Evolutionary conservation across 164 flowering plant genomes (phyloP).

Genomic region (Umbellularia californica): DNA sequence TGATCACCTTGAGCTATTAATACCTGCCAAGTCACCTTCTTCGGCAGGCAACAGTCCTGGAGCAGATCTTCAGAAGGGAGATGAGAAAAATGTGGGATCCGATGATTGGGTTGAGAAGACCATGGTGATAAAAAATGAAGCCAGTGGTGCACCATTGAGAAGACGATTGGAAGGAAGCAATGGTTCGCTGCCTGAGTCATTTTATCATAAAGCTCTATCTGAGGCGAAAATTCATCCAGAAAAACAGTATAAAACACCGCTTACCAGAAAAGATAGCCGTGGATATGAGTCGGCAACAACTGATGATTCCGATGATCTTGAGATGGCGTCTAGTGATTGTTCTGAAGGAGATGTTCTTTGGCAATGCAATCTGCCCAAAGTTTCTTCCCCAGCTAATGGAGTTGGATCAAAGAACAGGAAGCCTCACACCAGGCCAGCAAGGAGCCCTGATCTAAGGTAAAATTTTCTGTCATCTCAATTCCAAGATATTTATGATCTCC

Average conservation of each 20-base stretch:
- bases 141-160: conserved; percentile 28
- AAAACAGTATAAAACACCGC: conserved; percentile 1
- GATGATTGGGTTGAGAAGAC: conserved; percentile 95
- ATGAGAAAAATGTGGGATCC: conserved; percentile 48
- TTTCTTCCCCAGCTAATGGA: conserved; percentile 37
- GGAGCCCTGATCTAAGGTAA: conserved; percentile 60
- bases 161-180: conserved; percentile 50
- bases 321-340: conserved; percentile 83
- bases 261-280: conserved; percentile 27
- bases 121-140: conserved; percentile 81
- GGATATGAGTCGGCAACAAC: conserved; percentile 34
- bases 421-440: conserved; percentile 37
- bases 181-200: conserved; percentile 32
- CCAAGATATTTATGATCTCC: too few relatives aligned
- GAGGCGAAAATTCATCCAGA: conserved; percentile 23
- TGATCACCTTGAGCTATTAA: conserved; percentile 62
- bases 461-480: not conserved
- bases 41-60: conserved; percentile 41
- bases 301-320: conserved; percentile 73
- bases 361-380: conserved; percentile 71
- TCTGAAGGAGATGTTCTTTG: conserved; percentile 80
- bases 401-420: conserved; percentile 44
- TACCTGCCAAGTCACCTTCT: conserved; percentile 36
- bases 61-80: conserved; percentile 37
- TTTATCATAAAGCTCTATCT: conserved; percentile 50